Percentiles rank a stretch among this genome's conserved stretches.
These are phyloP conservation scores for Podospora bellae-mahoneyi DNA, from an alignment of 495 filamentous ascomycete genomes.

Conservation along the genomic window DNA sequence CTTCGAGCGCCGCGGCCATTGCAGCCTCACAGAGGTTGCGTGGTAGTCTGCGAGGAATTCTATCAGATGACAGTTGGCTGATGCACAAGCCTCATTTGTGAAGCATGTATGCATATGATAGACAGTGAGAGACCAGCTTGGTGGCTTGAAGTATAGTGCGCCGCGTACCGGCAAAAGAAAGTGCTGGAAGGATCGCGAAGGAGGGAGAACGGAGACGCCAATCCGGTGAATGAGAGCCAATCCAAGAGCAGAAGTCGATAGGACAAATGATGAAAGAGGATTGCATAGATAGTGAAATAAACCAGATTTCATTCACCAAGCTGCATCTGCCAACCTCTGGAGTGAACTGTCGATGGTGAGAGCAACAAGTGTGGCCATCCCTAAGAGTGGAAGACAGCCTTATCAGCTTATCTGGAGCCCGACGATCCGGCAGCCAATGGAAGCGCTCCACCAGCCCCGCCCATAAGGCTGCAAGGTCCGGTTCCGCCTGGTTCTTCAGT, in stretches of 20 bases:
- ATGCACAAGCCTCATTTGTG: not conserved
- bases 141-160: not conserved
- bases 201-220: not conserved
- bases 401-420: not conserved
- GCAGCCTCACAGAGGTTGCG: not conserved
- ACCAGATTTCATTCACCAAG: not conserved
- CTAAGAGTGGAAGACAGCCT: not conserved
- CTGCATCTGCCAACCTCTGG: not conserved
- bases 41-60: not conserved
- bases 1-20: not conserved
- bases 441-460: not conserved
- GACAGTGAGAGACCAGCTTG: not conserved
- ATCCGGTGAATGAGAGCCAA: not conserved
- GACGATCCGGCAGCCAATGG: not conserved
- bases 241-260: not conserved
- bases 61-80: not conserved
- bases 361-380: not conserved
- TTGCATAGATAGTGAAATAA: not conserved
- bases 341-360: not conserved
- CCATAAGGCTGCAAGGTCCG: slow-evolving; percentile 1
- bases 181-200: not conserved
- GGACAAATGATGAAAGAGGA: not conserved
- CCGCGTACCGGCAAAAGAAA: not conserved
- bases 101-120: no score
- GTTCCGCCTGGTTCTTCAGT: not conserved